Evolutionary conservation across 2,329 filamentous ascomycete species (phyloP).

Genomic region (Tolypocladium album): DNA sequence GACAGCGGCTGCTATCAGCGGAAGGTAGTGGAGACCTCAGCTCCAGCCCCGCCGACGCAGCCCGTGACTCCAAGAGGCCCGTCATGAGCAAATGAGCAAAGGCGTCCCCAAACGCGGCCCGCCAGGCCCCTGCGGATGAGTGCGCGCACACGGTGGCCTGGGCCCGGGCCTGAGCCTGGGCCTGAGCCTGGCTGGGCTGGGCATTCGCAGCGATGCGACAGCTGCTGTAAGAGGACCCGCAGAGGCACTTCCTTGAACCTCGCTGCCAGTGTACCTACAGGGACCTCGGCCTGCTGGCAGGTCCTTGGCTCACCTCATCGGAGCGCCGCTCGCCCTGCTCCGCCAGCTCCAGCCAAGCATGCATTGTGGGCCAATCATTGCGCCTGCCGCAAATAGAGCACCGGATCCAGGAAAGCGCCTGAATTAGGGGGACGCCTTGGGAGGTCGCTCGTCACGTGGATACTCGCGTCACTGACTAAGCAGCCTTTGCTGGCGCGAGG

Average conservation of each 20-base stretch:
- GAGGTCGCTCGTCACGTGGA: not conserved
- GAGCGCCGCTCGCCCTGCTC: not conserved
- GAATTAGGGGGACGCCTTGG: not conserved
- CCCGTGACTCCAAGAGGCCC: not conserved
- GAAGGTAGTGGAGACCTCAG: conserved; percentile 9
- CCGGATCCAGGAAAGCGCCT: not conserved
- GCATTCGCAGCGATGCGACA: not conserved
- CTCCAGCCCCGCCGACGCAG: not conserved
- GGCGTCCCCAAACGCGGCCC: not conserved
- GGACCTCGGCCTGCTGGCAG: too few relatives aligned
- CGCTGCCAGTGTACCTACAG: not conserved
- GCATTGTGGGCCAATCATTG: not conserved
- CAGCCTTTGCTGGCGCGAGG: not conserved
- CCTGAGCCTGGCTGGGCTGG: not conserved
- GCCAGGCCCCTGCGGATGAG: too few relatives aligned
- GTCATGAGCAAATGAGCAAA: not conserved
- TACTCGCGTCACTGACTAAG: not conserved
- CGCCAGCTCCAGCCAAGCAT: not conserved
- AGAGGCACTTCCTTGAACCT: not conserved
- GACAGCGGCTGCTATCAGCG: conserved; percentile 9
- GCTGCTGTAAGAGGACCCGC: not conserved
- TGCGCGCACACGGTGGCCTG: too few relatives aligned
- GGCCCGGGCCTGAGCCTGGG: too few relatives aligned
- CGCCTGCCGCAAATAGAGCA: not conserved
- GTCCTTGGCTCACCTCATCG: too few relatives aligned